These are phyloP conservation scores for Malassezia equina DNA, from an alignment of 1,284 basidiomycete genomes.

Conservation along the genomic window DNA sequence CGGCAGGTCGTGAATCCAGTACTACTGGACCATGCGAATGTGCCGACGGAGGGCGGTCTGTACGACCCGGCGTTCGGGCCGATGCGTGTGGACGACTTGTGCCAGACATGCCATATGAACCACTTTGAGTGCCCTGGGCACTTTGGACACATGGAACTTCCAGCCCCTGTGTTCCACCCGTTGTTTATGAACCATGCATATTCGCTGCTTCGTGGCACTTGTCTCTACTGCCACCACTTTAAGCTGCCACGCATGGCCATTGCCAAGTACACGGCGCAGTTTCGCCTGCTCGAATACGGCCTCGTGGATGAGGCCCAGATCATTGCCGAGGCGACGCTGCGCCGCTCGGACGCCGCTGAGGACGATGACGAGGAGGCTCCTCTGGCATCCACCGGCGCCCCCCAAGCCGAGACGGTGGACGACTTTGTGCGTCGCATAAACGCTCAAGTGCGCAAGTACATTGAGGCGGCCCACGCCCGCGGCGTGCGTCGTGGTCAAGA, in stretches of 20 bases:
- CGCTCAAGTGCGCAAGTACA: constrained; percentile 59
- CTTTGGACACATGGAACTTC: constrained; percentile 97
- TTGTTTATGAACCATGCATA: constrained; percentile 90
- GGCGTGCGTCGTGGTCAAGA: constrained; percentile 51
- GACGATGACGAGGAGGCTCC: constrained; percentile 40
- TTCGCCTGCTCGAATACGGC: constrained; percentile 81
- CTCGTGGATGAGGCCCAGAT: constrained; percentile 70
- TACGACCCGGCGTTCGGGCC: constrained; percentile 95
- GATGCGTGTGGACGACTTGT: constrained; percentile 58
- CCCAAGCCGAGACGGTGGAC: constrained; percentile 36
- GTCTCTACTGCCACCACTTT: constrained; percentile 91
- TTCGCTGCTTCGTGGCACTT: constrained; percentile 76
- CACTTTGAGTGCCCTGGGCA: constrained; percentile 94
- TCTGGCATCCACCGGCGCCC: constrained; percentile 21
- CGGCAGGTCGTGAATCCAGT: constrained; percentile 90
- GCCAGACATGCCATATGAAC: constrained; percentile 79
- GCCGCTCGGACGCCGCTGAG: constrained; percentile 17
- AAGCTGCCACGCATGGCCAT: constrained; percentile 63
- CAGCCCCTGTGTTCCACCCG: constrained; percentile 89
- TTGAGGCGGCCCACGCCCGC: constrained; percentile 52
- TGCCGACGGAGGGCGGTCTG: constrained; percentile 80
- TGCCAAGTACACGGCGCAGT: constrained; percentile 63
- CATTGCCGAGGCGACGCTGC: constrained; percentile 55
- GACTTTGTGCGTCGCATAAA: constrained; percentile 38
- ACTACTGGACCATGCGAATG: constrained; percentile 83